Base-by-base conservation (phyloP, 352 stramenopile species). In the Aphanomyces euteiches region DNA sequence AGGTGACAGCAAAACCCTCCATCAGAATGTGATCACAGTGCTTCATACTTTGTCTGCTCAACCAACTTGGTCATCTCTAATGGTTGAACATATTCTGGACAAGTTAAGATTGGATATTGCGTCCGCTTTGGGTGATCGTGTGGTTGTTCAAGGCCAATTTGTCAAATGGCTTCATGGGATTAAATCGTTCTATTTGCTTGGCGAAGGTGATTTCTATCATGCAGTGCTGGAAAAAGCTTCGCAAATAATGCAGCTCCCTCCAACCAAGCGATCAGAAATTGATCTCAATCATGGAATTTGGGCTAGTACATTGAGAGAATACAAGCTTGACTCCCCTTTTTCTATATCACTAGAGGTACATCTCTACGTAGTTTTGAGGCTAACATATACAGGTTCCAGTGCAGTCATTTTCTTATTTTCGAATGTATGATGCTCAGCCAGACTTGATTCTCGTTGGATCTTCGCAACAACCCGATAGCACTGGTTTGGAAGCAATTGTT, bases 141-240 rank as follows among this genome's bases (percentile, higher is more conserved):
- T 93, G 17, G 82, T 93, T 28, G 77, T 90, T 2, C 83, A 89
- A 47, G 76, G 79, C 3, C 66, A 85, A 10, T 93, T 93, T 69
- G 77, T 87, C 3, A 75, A 79, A 36, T 69, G 77, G 6, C 68
- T 93, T 15, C 40, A 61, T 17, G 28, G 40, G 13, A 36, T 69
- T 13, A 90, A 91, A 63, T 74, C 78, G 0, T 90, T 89, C 66
- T 93, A 90, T 59, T 56, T 93, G 34, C 48, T 91, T 3, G 76
- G 81, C 2, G 79, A 83, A 17, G 86, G 86, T 5, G 86, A 91
- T 66, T 56, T 93, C 12, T 91, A 90, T 54, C 83, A 92, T 67
- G 78, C 83, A 40, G 80, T 93, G 12, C 78, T 93, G 45, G 84
- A 93, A 47, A 76, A 80, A 3, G 89, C 75, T 67, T 81, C 78